Evolutionary conservation across 129 eudicot species (phyloP), one percentile per base, ranked within the genome.

Genomic region (Tagetes erecta): DNA sequence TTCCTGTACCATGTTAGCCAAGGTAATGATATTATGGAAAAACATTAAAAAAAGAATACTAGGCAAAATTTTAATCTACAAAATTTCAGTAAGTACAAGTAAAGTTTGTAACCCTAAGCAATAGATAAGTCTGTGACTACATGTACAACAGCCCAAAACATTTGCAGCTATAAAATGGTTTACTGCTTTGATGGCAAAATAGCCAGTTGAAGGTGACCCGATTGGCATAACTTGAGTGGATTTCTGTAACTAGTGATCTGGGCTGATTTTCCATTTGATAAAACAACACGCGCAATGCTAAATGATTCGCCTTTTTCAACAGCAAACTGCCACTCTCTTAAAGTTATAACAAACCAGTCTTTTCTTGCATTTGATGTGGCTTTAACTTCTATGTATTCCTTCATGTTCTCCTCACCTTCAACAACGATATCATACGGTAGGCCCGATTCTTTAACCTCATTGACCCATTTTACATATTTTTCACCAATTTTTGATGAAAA

Each of bases 271-370:
- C 82, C 72, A 10, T 70, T 76, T 10, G 81, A 81, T 60, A 90
- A 76, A 41, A 72, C 74, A 36, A 90, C 91, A 76, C 80, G 86
- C 0, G 86, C 97, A 52, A 91, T 84, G 85, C 92, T 91, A 67
- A 78, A 91, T 8, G 86, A 57, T 20, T 88, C 97, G 0, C 92
- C 95, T 66, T 91, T 88, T 34, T 88, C 90, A 53, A 74, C 76
- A 44, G 87, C 95, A 78, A 86, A 88, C 46, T 91, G 89, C 92
- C 95, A 91, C 70, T 91, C 97, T 68, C 87, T 81, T 39, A 79
- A 66, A 6, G 84, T 76, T 80, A 91, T 81, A 9, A 38, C 37
- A 49, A 88, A 86, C 97, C 95, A 91, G 14, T 84, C 87, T 78
- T 86, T 91, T 27, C 70, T 78, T 20, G 73, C 80, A 64, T 78